Evolutionary conservation across 1,139 yeast species (phyloP).

Genomic region (Blastobotrys buckinghamii): DNA sequence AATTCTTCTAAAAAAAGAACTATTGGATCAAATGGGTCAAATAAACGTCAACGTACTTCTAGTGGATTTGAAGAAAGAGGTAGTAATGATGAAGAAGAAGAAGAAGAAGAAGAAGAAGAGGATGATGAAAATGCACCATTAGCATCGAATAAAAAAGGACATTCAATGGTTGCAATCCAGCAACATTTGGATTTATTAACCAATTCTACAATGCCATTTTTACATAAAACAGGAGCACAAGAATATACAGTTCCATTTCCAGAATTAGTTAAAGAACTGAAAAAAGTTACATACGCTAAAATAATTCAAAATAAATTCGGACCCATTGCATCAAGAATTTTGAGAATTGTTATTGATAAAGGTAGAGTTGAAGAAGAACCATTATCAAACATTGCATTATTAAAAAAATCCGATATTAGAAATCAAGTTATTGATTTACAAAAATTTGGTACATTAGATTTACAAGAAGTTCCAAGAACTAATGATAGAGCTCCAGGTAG

Average conservation of each 20-base stretch:
- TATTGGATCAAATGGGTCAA: not conserved
- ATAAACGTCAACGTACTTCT: conserved; percentile 20
- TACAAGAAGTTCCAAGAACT: conserved; percentile 89
- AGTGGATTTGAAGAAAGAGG: conserved; percentile 27
- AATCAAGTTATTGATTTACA: conserved; percentile 36
- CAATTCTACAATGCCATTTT: conserved; percentile 27
- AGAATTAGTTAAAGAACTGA: conserved; percentile 35
- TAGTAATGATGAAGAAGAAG: conserved; percentile 34
- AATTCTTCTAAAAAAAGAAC: conserved; percentile 10
- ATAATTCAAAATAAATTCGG: conserved; percentile 44
- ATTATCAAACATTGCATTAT: conserved; percentile 66
- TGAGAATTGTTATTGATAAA: conserved; percentile 61
- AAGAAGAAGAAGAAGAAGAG: conserved; percentile 44
- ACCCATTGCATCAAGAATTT: conserved; percentile 52
- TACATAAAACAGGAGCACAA: conserved; percentile 34
- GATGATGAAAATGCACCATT: conserved; percentile 36
- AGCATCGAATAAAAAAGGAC: conserved; percentile 9
- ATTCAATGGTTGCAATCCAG: conserved; percentile 11
- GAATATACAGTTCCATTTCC: conserved; percentile 39
- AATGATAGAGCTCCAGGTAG: conserved; percentile 89
- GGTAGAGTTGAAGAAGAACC: conserved; percentile 79
- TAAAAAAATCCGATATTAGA: conserved; percentile 73
- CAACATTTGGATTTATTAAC: conserved; percentile 37
- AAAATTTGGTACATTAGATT: conserved; percentile 36
- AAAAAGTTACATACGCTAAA: conserved; percentile 54